A percentile compares a stretch with the other conserved stretches of the same genome.
Evolutionary conservation across 2,329 filamentous ascomycete genomes (phyloP).

Genomic region (Golovinomyces cichoracearum): DNA sequence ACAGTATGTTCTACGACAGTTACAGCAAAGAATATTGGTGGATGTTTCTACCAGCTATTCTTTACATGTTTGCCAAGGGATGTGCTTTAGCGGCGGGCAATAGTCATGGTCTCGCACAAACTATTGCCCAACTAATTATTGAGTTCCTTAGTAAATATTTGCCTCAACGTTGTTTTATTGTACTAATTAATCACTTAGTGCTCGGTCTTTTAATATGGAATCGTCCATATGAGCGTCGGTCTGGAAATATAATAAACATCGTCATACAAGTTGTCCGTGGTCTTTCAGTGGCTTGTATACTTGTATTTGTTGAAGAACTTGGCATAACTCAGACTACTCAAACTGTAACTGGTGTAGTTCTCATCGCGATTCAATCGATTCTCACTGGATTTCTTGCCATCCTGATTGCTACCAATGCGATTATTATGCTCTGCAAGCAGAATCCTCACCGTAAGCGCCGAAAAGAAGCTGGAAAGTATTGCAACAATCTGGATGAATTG

Average conservation of each 20-base stretch:
- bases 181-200: slow-evolving; percentile 21
- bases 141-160: slow-evolving; percentile 31
- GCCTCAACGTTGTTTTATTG: neutral
- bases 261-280: slow-evolving; percentile 72
- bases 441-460: slow-evolving; percentile 75
- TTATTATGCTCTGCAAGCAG: slow-evolving; percentile 56
- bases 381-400: slow-evolving; percentile 65
- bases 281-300: slow-evolving; percentile 63
- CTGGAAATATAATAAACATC: slow-evolving; percentile 81
- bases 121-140: slow-evolving; percentile 51
- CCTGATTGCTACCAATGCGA: slow-evolving; percentile 67
- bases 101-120: slow-evolving; percentile 62
- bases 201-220: slow-evolving; percentile 57
- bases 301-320: slow-evolving; percentile 84
- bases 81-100: slow-evolving; percentile 63
- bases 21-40: slow-evolving; percentile 94
- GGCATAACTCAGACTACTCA: slow-evolving; percentile 76
- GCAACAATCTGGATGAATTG: slow-evolving; percentile 53
- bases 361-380: slow-evolving; percentile 73
- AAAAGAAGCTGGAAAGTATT: slow-evolving; percentile 64
- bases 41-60: slow-evolving; percentile 70
- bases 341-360: slow-evolving; percentile 74
- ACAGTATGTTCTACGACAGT: slow-evolving; percentile 89
- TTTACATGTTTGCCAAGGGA: slow-evolving; percentile 79
- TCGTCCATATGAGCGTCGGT: slow-evolving; percentile 64